phyloP scores from a whole-genome alignment of 108 stramenopile genomes.

The Cyclotella baltica region DNA sequence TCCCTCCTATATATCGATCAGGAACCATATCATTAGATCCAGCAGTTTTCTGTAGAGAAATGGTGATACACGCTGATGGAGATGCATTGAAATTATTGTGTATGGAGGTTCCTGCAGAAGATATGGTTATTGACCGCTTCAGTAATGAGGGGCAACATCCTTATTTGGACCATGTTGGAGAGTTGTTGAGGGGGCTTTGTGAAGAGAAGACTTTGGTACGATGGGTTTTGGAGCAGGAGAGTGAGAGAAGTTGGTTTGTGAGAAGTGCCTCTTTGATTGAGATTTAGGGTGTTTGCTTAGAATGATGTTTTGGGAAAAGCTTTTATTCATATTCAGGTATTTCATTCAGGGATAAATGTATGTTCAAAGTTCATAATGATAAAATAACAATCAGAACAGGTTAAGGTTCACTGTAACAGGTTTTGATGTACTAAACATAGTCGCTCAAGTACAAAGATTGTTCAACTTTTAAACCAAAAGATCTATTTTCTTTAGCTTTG shows the following conservation, averaged over 20 bases:
- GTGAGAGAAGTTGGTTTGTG: conserved; percentile 50
- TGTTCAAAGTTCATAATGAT: too few species aligned
- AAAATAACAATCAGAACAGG: too few species aligned
- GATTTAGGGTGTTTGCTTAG: conserved; percentile 2
- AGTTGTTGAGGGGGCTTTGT: conserved; percentile 35
- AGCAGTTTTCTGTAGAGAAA: conserved; percentile 26
- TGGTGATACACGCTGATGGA: conserved; percentile 36
- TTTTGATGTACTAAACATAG: too few species aligned
- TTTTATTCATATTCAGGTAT: too few species aligned
- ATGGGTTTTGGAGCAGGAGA: conserved; percentile 53
- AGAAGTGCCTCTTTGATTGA: conserved; percentile 45
- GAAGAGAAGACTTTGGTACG: conserved; percentile 34
- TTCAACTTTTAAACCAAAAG: neutral
- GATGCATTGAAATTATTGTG: conserved; percentile 47
- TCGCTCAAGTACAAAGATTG: too few species aligned
- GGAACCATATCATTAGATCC: conserved; percentile 43
- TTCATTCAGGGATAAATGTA: too few species aligned
- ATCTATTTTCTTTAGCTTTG: neutral
- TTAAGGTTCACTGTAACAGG: too few species aligned
- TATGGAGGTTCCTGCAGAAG: conserved; percentile 47
- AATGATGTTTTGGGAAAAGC: neutral
- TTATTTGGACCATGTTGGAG: conserved; percentile 43
- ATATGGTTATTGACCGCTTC: conserved; percentile 31
- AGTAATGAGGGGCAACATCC: conserved; percentile 18
- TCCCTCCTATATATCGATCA: conserved; percentile 39